These are phyloP conservation scores for Aspergillus avenaceus DNA, from an alignment of 495 filamentous ascomycete genomes.

Conservation along the genomic window DNA sequence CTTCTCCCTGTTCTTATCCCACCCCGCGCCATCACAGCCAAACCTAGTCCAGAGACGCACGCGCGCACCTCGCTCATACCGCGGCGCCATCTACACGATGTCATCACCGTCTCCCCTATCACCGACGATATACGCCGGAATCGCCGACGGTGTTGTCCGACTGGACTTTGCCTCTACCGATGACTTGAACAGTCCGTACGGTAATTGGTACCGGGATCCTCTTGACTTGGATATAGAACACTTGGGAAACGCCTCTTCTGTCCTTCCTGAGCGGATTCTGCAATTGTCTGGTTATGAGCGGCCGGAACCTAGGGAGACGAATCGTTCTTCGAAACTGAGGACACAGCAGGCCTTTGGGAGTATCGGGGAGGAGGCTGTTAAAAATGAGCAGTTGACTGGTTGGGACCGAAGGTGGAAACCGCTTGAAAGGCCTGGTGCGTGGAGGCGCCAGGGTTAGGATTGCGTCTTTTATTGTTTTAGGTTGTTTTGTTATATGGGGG, in stretches of 20 bases:
- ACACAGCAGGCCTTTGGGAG: conserved; percentile 29
- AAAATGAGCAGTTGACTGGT: conserved; percentile 21
- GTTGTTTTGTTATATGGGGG: too few species aligned
- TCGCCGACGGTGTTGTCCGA: conserved; percentile 48
- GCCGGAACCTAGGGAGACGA: conserved; percentile 28
- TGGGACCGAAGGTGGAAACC: conserved; percentile 39
- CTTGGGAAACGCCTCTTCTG: not conserved
- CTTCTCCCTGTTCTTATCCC: conserved; percentile 38
- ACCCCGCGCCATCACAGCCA: conserved; percentile 13
- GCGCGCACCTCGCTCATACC: conserved; percentile 23
- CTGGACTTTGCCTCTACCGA: conserved; percentile 51
- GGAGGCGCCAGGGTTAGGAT: conserved; percentile 27
- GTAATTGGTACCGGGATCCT: conserved; percentile 32
- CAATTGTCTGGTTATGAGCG: conserved; percentile 41
- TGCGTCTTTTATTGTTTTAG: too few species aligned
- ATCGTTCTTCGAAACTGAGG: conserved; percentile 30
- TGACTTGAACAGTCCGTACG: conserved; percentile 29
- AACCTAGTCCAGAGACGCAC: conserved; percentile 3
- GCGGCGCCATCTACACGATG: conserved; percentile 55
- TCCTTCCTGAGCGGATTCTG: conserved; percentile 9
- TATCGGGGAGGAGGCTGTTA: conserved; percentile 11
- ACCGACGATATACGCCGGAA: conserved; percentile 54
- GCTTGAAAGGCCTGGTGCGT: conserved; percentile 26
- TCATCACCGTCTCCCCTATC: conserved; percentile 53
- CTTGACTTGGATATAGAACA: conserved; percentile 20